Evolutionary conservation across 1,284 basidiomycete species (phyloP), one percentile per base, ranked within the genome.

Genomic region (Lignosus rhinocerotis): DNA sequence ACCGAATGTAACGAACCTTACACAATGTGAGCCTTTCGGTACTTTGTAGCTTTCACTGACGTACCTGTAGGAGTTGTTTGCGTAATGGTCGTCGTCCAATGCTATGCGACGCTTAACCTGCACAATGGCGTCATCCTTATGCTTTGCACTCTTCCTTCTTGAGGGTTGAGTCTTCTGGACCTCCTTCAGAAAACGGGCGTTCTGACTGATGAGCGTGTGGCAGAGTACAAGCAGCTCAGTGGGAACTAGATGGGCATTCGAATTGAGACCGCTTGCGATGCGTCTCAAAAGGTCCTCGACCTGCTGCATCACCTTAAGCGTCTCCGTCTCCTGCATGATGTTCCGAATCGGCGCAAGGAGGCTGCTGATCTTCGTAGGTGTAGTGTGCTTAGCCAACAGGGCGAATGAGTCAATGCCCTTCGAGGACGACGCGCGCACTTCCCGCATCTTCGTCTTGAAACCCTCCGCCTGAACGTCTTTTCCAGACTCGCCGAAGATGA

Each of bases 371-470:
- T 88, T 88, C 16, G 76, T 70, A 1, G 94, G 90, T 0, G 90
- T 89, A 58, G 94, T 83, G 64, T 84, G 78, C 59, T 87, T 87
- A 3, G 94, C 87, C n/a, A 91, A 76, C 59, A 95, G 83, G 25
- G 87, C 84, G 69, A 96, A 93, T 0, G 91, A 88, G 71, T 98
- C 94, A 46, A 95, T 77, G 4, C 89, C 93, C 69, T 89, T 89
- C 16, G 90, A 87, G 1, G 85, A 79, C 7, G 93, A 92, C 3
- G 85, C 81, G 42, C 88, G 83, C 19, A 96, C 95, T 75, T 98
- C 95, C 21, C 90, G 84, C 86, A 94, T 92, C 75, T 94, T 97
- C 16, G 94, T 96, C 78, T 90, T 94, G 85, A 95, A 97, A 30
- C 91, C 96, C 66, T 96, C 94, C 3, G 89, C 82, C 51, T 89